Evolutionary conservation across 495 filamentous ascomycete genomes (phyloP), one percentile per base, ranked within the genome.

Genomic region (Xylaria flabelliformis): DNA sequence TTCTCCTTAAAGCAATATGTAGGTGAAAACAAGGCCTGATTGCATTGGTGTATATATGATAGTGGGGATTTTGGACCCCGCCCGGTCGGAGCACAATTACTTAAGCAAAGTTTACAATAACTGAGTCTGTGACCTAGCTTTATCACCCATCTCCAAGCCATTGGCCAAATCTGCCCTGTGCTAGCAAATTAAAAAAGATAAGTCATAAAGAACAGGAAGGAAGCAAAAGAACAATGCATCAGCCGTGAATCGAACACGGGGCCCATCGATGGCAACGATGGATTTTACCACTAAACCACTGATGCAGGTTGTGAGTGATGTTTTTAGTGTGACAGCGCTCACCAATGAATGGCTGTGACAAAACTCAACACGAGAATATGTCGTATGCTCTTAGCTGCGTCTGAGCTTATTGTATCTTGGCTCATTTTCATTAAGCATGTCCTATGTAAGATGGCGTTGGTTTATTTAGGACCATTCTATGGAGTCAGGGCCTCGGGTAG

Each of bases 271-370:
- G 82, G 82, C 82, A 84, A 84, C 82, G 82, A 84, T 83, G 82
- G 81, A 83, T 84, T 84, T 83, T 84, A 84, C 82, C 82, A 84
- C 82, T 84, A 84, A 83, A 83, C 80, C 82, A 83, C 82, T 82
- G 79, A 80, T 79, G 77, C 77, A 0, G 10, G 8, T 0, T 13
- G 5, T n/a, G 5, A 1, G 4, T 48, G 4, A 5, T 48, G 7
- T 9, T 13, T 13, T 13, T 2, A 1, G 2, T 42, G 10, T 3
- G 0, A 12, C 39, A 24, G 21, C 4, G n/a, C 5, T 7, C 10
- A 17, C 1, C 12, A 58, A 58, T 17, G 2, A 19, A 36, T 36
- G 4, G 7, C 6, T 13, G 26, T 24, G 7, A 51, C 7, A 51
- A 4, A 0, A 10, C 0, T 8, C 12, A 24, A 10, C 50, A 51